Evolutionary conservation across 805 yeast species (phyloP).

Genomic region (Saturnispora saitoi): DNA sequence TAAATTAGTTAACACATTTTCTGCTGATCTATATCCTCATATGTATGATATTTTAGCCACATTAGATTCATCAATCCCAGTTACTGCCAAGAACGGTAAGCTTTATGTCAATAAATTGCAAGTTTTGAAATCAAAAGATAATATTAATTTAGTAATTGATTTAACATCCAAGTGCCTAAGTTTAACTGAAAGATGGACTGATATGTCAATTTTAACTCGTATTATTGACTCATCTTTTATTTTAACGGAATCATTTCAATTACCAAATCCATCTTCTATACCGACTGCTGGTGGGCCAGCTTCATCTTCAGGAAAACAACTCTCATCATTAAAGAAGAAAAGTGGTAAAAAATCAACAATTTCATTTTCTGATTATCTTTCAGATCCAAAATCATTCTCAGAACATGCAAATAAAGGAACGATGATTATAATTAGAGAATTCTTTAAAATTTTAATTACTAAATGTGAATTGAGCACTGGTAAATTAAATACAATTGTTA

Average conservation of each 20-base stretch:
- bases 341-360: conserved; percentile 33
- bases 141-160: conserved; percentile 26
- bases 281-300: conserved; percentile 19
- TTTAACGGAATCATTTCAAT: conserved; percentile 30
- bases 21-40: conserved; percentile 37
- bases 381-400: conserved; percentile 53
- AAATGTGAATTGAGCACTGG: conserved; percentile 50
- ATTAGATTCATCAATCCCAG: conserved; percentile 54
- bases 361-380: conserved; percentile 59
- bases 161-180: conserved; percentile 22
- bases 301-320: conserved; percentile 8
- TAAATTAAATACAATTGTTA: conserved; percentile 50
- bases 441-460: conserved; percentile 41
- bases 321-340: conserved; percentile 5
- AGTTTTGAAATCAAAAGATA: conserved; percentile 24
- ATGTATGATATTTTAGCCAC: conserved; percentile 41
- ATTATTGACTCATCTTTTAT: conserved; percentile 49
- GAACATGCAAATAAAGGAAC: conserved; percentile 34
- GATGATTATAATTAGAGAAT: conserved; percentile 30
- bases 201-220: conserved; percentile 44
- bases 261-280: conserved; percentile 6
- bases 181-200: conserved; percentile 29
- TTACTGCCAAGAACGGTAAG: conserved; percentile 31
- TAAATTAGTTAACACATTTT: conserved; percentile 28
- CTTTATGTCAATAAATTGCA: conserved; percentile 32